A percentile compares a stretch with the other conserved stretches of the same genome.
These are phyloP conservation scores for Lepidium aucheri DNA, from an alignment of 345 rosid genomes.

Conservation along the genomic window DNA sequence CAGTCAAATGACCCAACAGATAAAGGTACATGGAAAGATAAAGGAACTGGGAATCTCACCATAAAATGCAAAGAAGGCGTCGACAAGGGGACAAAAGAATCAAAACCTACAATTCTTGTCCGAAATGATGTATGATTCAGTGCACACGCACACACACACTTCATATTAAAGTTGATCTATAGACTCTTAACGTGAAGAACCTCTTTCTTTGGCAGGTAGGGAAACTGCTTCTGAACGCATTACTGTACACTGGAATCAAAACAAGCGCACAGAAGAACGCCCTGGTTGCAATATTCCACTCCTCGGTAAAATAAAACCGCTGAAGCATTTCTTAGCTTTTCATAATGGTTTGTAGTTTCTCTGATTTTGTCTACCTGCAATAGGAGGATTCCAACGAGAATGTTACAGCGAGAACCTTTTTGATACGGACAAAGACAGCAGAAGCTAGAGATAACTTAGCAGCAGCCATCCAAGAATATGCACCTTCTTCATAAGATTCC, in stretches of 20 bases:
- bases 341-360: background rate
- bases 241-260: constrained; percentile 83
- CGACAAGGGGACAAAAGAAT: constrained; percentile 79
- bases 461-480: constrained; percentile 64
- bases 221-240: constrained; percentile 75
- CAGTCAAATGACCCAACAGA: constrained; percentile 77
- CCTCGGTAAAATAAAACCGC: constrained; percentile 44
- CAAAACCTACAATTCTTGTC: constrained; percentile 74
- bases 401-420: constrained; percentile 64
- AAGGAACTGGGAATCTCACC: constrained; percentile 82
- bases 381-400: constrained; percentile 45
- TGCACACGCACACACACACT: background rate
- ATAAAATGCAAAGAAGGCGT: constrained; percentile 85
- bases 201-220: constrained; percentile 51
- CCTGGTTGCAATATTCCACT: constrained; percentile 82
- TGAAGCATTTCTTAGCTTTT: background rate
- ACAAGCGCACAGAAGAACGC: constrained; percentile 72
- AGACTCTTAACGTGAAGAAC: background rate
- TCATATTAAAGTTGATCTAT: background rate
- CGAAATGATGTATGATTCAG: constrained; percentile 69
- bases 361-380: constrained; percentile 24
- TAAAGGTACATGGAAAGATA: constrained; percentile 89
- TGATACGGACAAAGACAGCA: constrained; percentile 62
- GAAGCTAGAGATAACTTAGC: constrained; percentile 77
- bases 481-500: constrained; percentile 49